These are phyloP conservation scores for Tagetes patula DNA, from an alignment of 129 eudicot genomes.

Conservation along the genomic window DNA sequence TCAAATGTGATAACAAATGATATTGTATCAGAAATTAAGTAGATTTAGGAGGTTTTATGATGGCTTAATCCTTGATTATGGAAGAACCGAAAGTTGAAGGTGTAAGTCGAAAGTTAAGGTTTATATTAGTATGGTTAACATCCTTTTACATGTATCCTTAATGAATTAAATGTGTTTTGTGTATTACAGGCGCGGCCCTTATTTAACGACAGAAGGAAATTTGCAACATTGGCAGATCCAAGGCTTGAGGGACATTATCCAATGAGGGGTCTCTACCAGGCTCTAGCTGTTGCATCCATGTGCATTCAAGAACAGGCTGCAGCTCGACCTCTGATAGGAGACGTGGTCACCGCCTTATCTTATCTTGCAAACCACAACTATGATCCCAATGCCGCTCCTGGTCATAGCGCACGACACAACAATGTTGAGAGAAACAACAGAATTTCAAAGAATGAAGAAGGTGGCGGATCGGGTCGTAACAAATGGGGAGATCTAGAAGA, in stretches of 20 bases:
- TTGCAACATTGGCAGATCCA: conserved; percentile 74
- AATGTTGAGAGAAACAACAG: conserved; percentile 46
- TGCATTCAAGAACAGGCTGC: conserved; percentile 95
- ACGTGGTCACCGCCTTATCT: conserved; percentile 90
- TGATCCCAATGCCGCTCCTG: conserved; percentile 49
- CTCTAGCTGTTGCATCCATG: conserved; percentile 91
- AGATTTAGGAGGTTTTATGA: background rate
- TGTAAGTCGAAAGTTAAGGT: background rate
- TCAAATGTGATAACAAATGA: too few relatives aligned
- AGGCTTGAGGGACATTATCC: conserved; percentile 75
- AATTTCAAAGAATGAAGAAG: conserved; percentile 60
- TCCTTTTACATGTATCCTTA: background rate
- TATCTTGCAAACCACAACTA: conserved; percentile 80
- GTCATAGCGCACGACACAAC: conserved; percentile 36
- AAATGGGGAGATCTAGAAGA: conserved; percentile 80
- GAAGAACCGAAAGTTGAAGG: background rate
- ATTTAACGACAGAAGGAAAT: conserved; percentile 73
- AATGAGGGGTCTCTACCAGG: conserved; percentile 85
- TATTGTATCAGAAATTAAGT: too few relatives aligned
- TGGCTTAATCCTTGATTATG: background rate
- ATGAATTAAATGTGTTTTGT: background rate
- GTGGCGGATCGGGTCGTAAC: conserved; percentile 77
- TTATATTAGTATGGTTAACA: background rate
- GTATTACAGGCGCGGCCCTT: conserved; percentile 77
- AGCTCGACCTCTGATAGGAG: conserved; percentile 88